Conservation (phyloP, 73 alveolate genomes). For the Uronychia binucleata region DNA sequence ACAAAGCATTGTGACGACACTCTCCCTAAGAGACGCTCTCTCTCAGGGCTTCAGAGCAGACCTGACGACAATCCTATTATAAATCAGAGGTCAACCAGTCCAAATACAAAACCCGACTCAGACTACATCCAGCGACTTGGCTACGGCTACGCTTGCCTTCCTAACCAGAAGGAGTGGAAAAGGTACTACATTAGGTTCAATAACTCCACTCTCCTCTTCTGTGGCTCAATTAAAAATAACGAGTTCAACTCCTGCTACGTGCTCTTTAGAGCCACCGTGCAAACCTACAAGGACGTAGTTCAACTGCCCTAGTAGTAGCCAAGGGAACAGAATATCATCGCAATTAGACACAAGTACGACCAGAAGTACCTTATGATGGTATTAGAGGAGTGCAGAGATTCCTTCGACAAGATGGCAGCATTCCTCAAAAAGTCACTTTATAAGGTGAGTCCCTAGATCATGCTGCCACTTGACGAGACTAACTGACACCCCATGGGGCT, state of each 20-base stretch:
- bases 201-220: conserved; percentile 31
- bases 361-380: not conserved
- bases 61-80: not conserved
- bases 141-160: conserved; percentile 26
- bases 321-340: not conserved
- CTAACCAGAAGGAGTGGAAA: conserved; percentile 37
- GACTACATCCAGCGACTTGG: conserved; percentile 6
- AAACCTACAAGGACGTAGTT: not conserved
- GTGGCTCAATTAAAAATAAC: conserved; percentile 19
- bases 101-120: conserved; percentile 4
- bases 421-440: not conserved
- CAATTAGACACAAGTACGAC: not conserved
- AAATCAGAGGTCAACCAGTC: no score
- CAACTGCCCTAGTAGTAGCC: not conserved
- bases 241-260: conserved; percentile 32
- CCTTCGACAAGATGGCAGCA: not conserved
- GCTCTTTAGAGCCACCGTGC: conserved; percentile 5
- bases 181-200: conserved; percentile 29
- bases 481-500: conserved; percentile 53
- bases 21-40: not conserved
- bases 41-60: not conserved
- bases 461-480: conserved; percentile 46
- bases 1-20: not conserved
- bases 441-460: conserved; percentile 29
- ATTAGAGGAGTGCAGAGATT: not conserved